Conservation (phyloP, 192 early-diverging fungal species). For the Coemansia reversa region DNA sequence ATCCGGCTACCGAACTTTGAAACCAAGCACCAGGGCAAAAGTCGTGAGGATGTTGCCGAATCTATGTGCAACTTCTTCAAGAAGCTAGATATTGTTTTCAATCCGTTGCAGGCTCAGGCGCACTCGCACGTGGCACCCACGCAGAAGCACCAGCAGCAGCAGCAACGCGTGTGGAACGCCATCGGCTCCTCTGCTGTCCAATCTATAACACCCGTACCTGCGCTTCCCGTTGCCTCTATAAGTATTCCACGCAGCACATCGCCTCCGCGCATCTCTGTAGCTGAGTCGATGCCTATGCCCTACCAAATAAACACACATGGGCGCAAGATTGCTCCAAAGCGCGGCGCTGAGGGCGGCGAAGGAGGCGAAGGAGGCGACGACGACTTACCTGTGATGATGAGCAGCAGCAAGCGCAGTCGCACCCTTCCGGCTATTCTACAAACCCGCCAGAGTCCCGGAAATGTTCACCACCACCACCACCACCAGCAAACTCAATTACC, state of each 20-base stretch:
- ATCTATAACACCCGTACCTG: not conserved
- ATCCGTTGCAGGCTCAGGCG: constrained; percentile 19
- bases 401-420: constrained; percentile 44
- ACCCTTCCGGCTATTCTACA: constrained; percentile 36
- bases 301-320: constrained; percentile 4
- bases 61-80: constrained; percentile 39
- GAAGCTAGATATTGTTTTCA: constrained; percentile 46
- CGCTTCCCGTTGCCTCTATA: not conserved
- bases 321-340: constrained; percentile 52
- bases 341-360: constrained; percentile 20
- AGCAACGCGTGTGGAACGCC: constrained; percentile 1
- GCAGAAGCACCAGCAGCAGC: constrained; percentile 7
- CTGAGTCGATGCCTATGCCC: constrained; percentile 42
- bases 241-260: constrained; percentile 42
- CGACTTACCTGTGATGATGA: constrained; percentile 36
- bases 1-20: constrained; percentile 33
- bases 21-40: constrained; percentile 33
- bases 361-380: constrained; percentile 4
- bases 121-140: constrained; percentile 4
- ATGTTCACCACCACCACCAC: constrained; percentile 3
- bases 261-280: constrained; percentile 31
- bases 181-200: not conserved
- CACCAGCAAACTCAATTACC: constrained; percentile 1
- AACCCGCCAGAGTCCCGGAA: constrained; percentile 19
- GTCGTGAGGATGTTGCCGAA: constrained; percentile 41